Evolutionary conservation across 768 basidiomycete species (phyloP).

Genomic region (Amanita rimosa): DNA sequence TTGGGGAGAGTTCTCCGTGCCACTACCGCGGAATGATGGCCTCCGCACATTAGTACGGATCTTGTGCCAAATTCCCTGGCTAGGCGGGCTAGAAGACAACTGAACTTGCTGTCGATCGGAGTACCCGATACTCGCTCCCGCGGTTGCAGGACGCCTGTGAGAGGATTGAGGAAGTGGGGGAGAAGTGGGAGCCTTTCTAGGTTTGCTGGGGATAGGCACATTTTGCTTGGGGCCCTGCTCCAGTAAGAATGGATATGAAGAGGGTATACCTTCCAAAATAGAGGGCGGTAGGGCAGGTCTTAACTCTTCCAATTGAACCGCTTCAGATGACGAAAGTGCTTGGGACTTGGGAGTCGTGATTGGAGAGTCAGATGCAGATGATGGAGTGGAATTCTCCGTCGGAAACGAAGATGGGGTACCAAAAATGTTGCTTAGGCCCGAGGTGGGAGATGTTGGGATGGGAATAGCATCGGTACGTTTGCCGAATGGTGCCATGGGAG

Average conservation of each 20-base stretch:
- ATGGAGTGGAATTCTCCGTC: conserved; percentile 10
- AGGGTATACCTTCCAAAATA: not conserved
- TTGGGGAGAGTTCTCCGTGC: not conserved
- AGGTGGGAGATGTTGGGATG: not conserved
- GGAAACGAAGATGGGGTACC: not conserved
- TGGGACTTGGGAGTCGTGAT: conserved; percentile 7
- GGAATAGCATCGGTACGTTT: not conserved
- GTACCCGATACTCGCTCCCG: not conserved
- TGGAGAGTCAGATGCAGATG: conserved; percentile 12
- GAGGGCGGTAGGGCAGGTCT: not conserved
- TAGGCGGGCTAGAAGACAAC: conserved; percentile 7
- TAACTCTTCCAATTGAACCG: not conserved
- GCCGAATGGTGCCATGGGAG: not conserved
- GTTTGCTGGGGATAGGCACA: not conserved
- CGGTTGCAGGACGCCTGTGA: not conserved
- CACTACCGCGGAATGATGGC: conserved; percentile 10
- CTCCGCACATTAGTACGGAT: conserved; percentile 21
- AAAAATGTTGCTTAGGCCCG: not conserved
- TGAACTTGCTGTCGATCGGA: not conserved
- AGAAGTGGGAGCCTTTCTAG: not conserved
- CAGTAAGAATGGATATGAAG: not conserved
- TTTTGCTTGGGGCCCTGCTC: not conserved
- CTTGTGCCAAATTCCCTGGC: conserved; percentile 25
- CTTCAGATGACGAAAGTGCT: not conserved
- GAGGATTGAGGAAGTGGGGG: not conserved